Evolutionary conservation across 768 basidiomycete species (phyloP).

Genomic region (Cubamyces lactineus): DNA sequence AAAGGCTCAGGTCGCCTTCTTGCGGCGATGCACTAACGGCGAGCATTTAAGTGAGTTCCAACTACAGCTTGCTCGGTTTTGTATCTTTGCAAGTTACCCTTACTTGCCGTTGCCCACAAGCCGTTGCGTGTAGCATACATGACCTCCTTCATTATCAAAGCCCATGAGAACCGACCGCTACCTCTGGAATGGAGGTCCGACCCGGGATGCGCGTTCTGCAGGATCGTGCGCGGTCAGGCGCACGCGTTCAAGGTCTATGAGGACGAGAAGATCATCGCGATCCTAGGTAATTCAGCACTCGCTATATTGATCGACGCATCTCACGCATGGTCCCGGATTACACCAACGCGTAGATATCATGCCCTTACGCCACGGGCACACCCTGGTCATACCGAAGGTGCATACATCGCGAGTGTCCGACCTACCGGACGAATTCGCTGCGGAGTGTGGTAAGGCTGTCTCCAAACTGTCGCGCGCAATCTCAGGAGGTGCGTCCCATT

Average conservation of each 20-base stretch:
- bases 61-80: too few species aligned
- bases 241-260: conserved; percentile 60
- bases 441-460: conserved; percentile 59
- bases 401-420: conserved; percentile 68
- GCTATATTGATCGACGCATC: not conserved
- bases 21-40: too few species aligned
- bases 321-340: too few species aligned
- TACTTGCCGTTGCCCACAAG: not conserved
- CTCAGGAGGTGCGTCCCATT: conserved; percentile 51
- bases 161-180: conserved; percentile 52
- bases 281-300: conserved; percentile 51
- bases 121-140: conserved; percentile 36
- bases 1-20: too few species aligned
- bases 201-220: conserved; percentile 63
- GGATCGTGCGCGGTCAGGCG: conserved; percentile 55
- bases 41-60: too few species aligned
- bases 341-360: conserved; percentile 54
- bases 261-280: conserved; percentile 62
- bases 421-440: conserved; percentile 60
- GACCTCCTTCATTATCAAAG: conserved; percentile 76
- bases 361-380: conserved; percentile 68
- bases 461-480: conserved; percentile 65
- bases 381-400: conserved; percentile 69
- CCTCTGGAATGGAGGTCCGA: conserved; percentile 54
- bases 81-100: not conserved